phyloP scores from a whole-genome alignment of 805 yeast species.

The Cyberlindnera veronae region DNA sequence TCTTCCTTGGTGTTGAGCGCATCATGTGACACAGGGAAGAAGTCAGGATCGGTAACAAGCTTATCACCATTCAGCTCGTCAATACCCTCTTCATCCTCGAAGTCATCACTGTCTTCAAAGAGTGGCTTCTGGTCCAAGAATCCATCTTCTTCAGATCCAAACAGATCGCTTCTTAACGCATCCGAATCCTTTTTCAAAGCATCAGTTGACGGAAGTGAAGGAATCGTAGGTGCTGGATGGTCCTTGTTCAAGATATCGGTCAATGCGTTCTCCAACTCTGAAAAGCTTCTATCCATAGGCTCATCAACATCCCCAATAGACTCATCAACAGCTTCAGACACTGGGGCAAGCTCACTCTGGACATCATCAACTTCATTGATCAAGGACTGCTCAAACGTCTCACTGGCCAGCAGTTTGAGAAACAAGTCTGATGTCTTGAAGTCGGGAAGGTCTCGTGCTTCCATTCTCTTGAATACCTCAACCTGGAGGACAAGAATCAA shows the following conservation, averaged over 20 bases:
- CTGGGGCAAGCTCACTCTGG: slow-evolving; percentile 6
- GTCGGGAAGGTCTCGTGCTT: slow-evolving; percentile 48
- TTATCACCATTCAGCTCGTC: slow-evolving; percentile 19
- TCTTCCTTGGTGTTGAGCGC: slow-evolving; percentile 63
- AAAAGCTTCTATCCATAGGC: slow-evolving; percentile 7
- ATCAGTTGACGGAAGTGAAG: slow-evolving; percentile 7
- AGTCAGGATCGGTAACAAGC: slow-evolving; percentile 32
- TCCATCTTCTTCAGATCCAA: slow-evolving; percentile 23
- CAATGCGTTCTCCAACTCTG: slow-evolving; percentile 16
- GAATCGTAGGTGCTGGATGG: slow-evolving; percentile 2
- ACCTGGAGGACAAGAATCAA: slow-evolving; percentile 58
- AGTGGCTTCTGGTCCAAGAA: slow-evolving; percentile 25
- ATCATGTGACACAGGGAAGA: slow-evolving; percentile 65
- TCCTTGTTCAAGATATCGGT: slow-evolving; percentile 15
- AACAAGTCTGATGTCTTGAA: slow-evolving; percentile 60
- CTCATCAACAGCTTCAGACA: neutral
- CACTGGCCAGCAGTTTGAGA: slow-evolving; percentile 48
- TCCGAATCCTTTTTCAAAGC: slow-evolving; percentile 4
- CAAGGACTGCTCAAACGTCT: slow-evolving; percentile 30
- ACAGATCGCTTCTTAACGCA: slow-evolving; percentile 21
- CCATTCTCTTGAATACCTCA: slow-evolving; percentile 47
- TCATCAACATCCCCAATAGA: slow-evolving; percentile 3
- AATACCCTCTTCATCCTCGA: slow-evolving; percentile 23
- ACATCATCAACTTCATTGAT: slow-evolving; percentile 27
- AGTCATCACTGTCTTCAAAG: slow-evolving; percentile 24